Base-by-base conservation (phyloP, 2,329 filamentous ascomycete species). In the Ceratocystis papillata region DNA sequence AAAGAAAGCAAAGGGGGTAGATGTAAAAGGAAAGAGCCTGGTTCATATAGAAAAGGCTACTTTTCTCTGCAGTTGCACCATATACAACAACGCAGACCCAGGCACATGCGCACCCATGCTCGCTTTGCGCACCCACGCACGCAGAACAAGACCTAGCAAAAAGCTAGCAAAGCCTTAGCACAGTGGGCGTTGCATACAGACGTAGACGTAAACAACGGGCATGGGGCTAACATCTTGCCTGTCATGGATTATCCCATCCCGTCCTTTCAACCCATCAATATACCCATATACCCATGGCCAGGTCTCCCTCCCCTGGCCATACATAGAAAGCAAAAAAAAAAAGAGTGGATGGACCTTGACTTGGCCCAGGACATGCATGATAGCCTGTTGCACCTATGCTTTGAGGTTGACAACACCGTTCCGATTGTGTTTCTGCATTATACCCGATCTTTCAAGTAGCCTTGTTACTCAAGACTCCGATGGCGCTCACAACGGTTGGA, bases 1-100 rank as follows among this genome's bases (percentile, higher is more conserved):
- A 55, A 48, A 62, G 55, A 50, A 46, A 28, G 25, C 44, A 63
- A 65, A 67, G 63, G 59, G 63, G 63, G 66, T 65, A 37, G 41
- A 50, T 48, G 37, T 67, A 67, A 48, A 63, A 55, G 48, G 59
- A 57, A 60, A 45, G 17, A 22, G 45, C 44, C 55, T 44, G 30
- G 44, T 63, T 50, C 44, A 63, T 63, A 63, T 63, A 48, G 25
- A 37, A 59, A 33, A 37, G 55, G 2, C 55, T 28, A n/a, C 25
- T n/a, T 41, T 41, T 53, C 48, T 53, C 22, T 28, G 22, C 48
- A 28, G 48, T 53, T 53, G 48, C 25, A 53, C 37, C 37, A 41
- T 41, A 41, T 15, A 41, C 37, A 41, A 12, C 37, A 41, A 41
- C 37, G 37, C 37, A 41, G 37, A 41, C 37, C 37, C 33, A 37